Evolutionary conservation across 805 yeast genomes (phyloP), one percentile per base, ranked within the genome.

Genomic region (Candida andamanensis): DNA sequence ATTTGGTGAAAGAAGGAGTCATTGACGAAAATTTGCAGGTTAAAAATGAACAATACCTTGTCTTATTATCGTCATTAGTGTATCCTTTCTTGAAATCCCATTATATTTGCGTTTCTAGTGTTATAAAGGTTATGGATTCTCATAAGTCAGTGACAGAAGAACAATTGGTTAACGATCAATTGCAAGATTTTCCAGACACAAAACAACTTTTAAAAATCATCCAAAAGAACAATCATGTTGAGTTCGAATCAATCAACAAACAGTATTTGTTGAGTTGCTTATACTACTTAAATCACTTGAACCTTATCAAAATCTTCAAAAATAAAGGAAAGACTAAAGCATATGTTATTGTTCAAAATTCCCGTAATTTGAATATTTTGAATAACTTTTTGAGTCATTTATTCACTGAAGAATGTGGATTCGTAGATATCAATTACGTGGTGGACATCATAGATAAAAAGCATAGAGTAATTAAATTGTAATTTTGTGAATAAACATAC

Each of bases 291-390:
- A 47, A 59, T 40, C 53, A 63, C 37, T 47, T 64, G 34, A 44
- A 43, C 26, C 46, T 63, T 35, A 50, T 65, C 15, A 47, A 46
- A 31, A 61, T 65, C 17, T 54, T 58, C 44, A 64, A 64, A 44
- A 64, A 65, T 44, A 62, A 63, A 46, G 47, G 66, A 6, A 61
- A 58, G 39, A 63, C 68, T 5, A 50, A 52, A 32, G 69, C 71
- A 6, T 63, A 48, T 41, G 69, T 65, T 15, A 46, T 51, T 25
- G 49, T 62, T 15, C 43, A 37, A 30, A 54, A 56, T 36, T 35
- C 33, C 2, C 42, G 45, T 16, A 66, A 63, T 42, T 47, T 65
- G 29, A 33, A 37, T 5, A 36, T 53, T 11, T 40, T 58, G 16
- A 32, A 37, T 17, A 35, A 32, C 18, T 61, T 60, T 30, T 43